Conservation (phyloP, 2,329 filamentous ascomycete species). For the Colletotrichum somersetense region DNA sequence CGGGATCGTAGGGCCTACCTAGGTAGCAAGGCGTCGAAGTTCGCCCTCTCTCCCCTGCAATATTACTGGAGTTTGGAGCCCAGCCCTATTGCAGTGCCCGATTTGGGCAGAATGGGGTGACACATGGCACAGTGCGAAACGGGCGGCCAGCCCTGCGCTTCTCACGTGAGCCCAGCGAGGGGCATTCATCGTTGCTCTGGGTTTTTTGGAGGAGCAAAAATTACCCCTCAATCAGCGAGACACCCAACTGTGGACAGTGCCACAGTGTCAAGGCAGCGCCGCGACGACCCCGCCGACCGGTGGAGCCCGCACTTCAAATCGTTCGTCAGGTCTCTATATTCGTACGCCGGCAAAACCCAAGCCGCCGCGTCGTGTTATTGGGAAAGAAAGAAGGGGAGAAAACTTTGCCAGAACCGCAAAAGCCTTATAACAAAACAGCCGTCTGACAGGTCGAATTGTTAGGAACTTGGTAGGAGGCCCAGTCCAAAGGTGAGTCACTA, state of each 20-base stretch:
- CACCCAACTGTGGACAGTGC: constrained; percentile 24
- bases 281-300: constrained; percentile 20
- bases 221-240: constrained; percentile 30
- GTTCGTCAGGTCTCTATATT: constrained; percentile 20
- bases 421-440: background rate
- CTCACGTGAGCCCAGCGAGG: constrained; percentile 20
- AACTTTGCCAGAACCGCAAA: background rate
- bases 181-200: background rate
- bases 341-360: constrained; percentile 22
- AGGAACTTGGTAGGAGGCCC: constrained; percentile 4
- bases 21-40: constrained; percentile 19
- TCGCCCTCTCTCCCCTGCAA: background rate
- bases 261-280: constrained; percentile 15
- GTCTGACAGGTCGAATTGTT: background rate
- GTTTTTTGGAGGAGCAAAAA: constrained; percentile 3
- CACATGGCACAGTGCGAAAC: constrained; percentile 5
- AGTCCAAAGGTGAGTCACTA: constrained; percentile 31
- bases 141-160: background rate
- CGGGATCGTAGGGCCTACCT: constrained; percentile 4
- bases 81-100: constrained; percentile 10
- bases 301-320: constrained; percentile 25
- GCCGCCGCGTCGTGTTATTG: constrained; percentile 3
- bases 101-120: constrained; percentile 21
- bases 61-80: background rate
- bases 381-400: background rate